Conservation (phyloP, 345 rosid species). For the Pugionium dolabratum region DNA sequence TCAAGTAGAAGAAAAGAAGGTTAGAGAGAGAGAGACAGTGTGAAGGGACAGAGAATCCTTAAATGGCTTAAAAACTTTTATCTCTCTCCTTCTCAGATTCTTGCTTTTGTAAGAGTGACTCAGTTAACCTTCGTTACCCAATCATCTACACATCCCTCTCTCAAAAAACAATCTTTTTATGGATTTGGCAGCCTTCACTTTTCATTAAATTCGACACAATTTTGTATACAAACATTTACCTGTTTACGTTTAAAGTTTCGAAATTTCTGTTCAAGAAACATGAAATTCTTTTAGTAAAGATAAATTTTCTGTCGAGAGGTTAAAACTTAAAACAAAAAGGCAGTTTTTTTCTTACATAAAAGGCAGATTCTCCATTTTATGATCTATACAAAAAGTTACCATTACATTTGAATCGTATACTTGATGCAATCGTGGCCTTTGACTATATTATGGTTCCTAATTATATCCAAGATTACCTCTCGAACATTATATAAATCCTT, state of each 20-base stretch:
- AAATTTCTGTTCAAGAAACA: background rate
- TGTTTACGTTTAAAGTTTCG: background rate
- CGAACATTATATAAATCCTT: too few species aligned
- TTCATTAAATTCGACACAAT: background rate
- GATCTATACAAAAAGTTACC: too few species aligned
- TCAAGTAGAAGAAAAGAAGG: conserved; percentile 41
- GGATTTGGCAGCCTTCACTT: background rate
- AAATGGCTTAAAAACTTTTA: conserved; percentile 30
- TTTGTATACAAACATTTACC: background rate
- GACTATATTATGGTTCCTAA: too few species aligned
- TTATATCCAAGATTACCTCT: too few species aligned
- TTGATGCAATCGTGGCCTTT: too few species aligned
- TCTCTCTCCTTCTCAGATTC: conserved; percentile 33
- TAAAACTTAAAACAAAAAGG: background rate
- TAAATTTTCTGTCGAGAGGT: background rate
- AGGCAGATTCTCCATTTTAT: too few species aligned
- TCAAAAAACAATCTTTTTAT: conserved; percentile 16
- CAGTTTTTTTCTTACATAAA: background rate
- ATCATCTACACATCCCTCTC: conserved; percentile 19
- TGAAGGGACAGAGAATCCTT: conserved; percentile 36
- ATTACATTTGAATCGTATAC: too few species aligned
- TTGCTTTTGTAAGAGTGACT: conserved; percentile 34
- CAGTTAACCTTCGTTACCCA: conserved; percentile 30
- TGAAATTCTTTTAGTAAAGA: background rate
- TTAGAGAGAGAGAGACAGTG: conserved; percentile 26